Percentiles rank a stretch among this genome's conserved stretches.
Conservation (phyloP, 352 stramenopile species). For the Globisporangium rhizosaccharum region DNA sequence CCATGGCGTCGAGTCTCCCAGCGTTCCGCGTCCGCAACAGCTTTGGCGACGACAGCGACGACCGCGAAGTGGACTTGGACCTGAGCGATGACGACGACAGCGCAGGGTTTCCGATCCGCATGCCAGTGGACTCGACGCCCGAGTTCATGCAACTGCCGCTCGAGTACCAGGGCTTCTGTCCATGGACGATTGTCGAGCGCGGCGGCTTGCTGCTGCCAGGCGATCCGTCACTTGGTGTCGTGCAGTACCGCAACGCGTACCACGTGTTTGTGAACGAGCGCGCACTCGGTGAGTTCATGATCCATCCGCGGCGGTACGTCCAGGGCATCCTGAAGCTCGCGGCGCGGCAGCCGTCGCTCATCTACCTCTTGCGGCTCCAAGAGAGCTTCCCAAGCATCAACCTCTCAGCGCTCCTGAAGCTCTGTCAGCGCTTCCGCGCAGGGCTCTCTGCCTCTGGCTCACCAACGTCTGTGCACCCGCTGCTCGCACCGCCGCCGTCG, state of each 20-base stretch:
- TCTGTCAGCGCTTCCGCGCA: constrained; percentile 37
- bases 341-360: constrained; percentile 80
- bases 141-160: constrained; percentile 94
- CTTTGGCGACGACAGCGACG: constrained; percentile 30
- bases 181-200: constrained; percentile 87
- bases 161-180: constrained; percentile 93
- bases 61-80: constrained; percentile 11
- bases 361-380: constrained; percentile 89
- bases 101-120: constrained; percentile 55
- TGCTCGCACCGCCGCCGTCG: constrained; percentile 39
- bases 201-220: constrained; percentile 88
- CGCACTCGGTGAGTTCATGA: constrained; percentile 86
- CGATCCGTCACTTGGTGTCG: constrained; percentile 88
- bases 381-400: constrained; percentile 78
- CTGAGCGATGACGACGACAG: constrained; percentile 37
- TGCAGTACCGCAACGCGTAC: constrained; percentile 86
- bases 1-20: constrained; percentile 7
- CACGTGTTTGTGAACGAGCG: constrained; percentile 92
- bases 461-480: constrained; percentile 37
- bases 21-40: constrained; percentile 25
- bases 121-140: constrained; percentile 89
- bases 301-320: constrained; percentile 76
- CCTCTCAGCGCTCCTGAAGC: constrained; percentile 62
- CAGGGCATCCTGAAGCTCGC: constrained; percentile 65
- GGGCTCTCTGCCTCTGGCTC: constrained; percentile 17